Conservation (phyloP, 371 early-diverging fungal genomes). For the Nematocida major region DNA sequence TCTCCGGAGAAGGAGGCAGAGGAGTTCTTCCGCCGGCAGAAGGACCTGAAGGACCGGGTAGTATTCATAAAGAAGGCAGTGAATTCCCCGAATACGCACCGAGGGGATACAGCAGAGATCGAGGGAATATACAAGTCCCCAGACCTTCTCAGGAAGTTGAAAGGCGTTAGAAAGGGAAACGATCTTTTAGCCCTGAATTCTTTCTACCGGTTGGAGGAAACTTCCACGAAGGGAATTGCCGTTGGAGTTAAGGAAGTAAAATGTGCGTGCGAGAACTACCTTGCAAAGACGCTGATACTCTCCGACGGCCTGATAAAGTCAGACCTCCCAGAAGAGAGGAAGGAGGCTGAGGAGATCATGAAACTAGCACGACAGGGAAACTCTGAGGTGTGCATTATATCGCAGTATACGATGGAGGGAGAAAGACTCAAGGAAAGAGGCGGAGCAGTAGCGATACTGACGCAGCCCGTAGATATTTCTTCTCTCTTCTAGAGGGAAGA, state of each 20-base stretch:
- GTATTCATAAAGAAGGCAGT: conserved; percentile 52
- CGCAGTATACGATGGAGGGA: conserved; percentile 56
- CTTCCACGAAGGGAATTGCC: background rate
- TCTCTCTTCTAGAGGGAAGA: too few relatives aligned
- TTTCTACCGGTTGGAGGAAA: conserved; percentile 51
- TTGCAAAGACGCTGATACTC: conserved; percentile 58
- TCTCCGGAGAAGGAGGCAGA: conserved; percentile 34
- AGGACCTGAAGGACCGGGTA: background rate
- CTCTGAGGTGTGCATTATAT: conserved; percentile 59
- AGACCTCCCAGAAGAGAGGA: conserved; percentile 51
- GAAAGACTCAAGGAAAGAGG: conserved; percentile 59
- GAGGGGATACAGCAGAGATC: conserved; percentile 51
- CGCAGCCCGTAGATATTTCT: conserved; percentile 4
- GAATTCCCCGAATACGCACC: conserved; percentile 42
- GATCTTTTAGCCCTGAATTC: conserved; percentile 54
- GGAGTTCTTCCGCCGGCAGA: background rate
- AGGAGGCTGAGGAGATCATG: conserved; percentile 48
- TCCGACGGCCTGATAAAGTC: conserved; percentile 56
- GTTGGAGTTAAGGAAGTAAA: conserved; percentile 57
- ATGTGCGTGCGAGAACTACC: conserved; percentile 61
- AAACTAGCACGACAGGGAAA: conserved; percentile 36
- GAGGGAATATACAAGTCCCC: conserved; percentile 46
- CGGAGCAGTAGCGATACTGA: conserved; percentile 54
- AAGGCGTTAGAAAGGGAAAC: conserved; percentile 52
- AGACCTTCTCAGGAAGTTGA: conserved; percentile 37